These are phyloP conservation scores for Hypseocharis bilobata DNA, from an alignment of 441 rosid species.

Conservation along the genomic window DNA sequence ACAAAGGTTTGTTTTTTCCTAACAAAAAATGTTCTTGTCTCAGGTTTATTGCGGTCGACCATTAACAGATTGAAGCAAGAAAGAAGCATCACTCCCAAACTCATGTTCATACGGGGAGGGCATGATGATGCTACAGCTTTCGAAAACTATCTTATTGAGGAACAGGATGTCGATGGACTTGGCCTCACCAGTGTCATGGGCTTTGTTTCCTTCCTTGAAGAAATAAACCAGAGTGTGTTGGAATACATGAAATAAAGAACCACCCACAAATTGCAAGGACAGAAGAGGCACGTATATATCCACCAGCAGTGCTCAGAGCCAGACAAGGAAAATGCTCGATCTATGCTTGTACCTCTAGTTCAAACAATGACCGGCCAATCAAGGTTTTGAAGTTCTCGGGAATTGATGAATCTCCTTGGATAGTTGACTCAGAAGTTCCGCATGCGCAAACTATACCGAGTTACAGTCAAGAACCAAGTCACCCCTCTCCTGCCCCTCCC, in stretches of 20 bases:
- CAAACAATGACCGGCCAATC: neutral
- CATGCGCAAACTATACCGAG: neutral
- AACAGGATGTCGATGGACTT: slow-evolving; percentile 79
- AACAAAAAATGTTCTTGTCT: neutral
- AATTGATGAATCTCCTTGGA: no score
- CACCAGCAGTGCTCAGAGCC: no score
- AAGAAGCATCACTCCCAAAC: slow-evolving; percentile 72
- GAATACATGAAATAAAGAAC: slow-evolving; percentile 65
- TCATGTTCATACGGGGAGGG: slow-evolving; percentile 70
- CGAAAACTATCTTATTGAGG: slow-evolving; percentile 87
- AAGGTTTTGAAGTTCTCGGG: neutral
- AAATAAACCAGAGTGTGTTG: slow-evolving; percentile 57
- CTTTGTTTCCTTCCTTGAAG: slow-evolving; percentile 90
- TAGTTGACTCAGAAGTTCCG: neutral
- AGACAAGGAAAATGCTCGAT: no score
- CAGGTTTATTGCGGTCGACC: slow-evolving; percentile 65
- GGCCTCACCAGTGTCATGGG: slow-evolving; percentile 83
- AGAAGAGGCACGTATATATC: no score
- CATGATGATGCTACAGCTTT: slow-evolving; percentile 72
- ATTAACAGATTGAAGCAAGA: slow-evolving; percentile 85
- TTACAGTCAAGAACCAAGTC: slow-evolving; percentile 11
- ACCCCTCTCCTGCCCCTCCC: no score
- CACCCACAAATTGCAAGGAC: neutral
- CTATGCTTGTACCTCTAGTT: neutral
- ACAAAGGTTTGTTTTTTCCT: neutral